Percentiles rank a stretch among this genome's conserved stretches.
phyloP scores from a whole-genome alignment of 23 red algal species.

The Cyanidioschyzon merolae region DNA sequence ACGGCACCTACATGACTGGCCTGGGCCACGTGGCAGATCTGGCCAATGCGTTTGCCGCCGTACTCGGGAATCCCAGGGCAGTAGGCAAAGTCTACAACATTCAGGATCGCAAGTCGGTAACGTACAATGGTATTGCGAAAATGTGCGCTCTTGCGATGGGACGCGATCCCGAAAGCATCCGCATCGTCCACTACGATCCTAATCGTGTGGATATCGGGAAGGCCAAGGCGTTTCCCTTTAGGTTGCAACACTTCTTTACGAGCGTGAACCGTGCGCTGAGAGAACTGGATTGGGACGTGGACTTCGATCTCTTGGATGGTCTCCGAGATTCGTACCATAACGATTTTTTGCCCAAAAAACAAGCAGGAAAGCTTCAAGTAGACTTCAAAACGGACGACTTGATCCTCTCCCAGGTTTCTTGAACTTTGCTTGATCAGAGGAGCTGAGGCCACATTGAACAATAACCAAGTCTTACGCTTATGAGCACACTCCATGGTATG shows the following conservation, averaged over 20 bases:
- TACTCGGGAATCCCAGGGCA: conserved; percentile 25
- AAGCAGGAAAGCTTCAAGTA: conserved; percentile 36
- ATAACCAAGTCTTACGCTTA: no score
- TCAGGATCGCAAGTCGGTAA: conserved; percentile 68
- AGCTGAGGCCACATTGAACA: no score
- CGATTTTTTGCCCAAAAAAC: conserved; percentile 59
- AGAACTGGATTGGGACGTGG: conserved; percentile 74
- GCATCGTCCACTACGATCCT: conserved; percentile 92
- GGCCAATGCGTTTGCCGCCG: conserved; percentile 72
- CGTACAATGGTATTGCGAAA: conserved; percentile 78
- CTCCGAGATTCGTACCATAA: conserved; percentile 83
- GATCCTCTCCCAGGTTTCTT: conserved; percentile 23
- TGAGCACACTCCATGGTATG: no score
- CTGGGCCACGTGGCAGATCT: conserved; percentile 93
- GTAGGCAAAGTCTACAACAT: conserved; percentile 88
- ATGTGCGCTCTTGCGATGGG: conserved; percentile 62
- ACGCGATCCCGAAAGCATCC: conserved; percentile 40
- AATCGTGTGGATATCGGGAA: conserved; percentile 74
- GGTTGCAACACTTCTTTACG: conserved; percentile 92
- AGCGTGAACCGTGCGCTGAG: conserved; percentile 54
- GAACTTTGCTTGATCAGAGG: no score
- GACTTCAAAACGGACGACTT: conserved; percentile 87
- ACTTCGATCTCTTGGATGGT: conserved; percentile 55
- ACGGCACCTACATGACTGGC: conserved; percentile 82
- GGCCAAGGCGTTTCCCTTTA: conserved; percentile 85